Evolutionary conservation across 2,329 filamentous ascomycete species (phyloP), one percentile per base, ranked within the genome.

Genomic region (Blumeria graminis): DNA sequence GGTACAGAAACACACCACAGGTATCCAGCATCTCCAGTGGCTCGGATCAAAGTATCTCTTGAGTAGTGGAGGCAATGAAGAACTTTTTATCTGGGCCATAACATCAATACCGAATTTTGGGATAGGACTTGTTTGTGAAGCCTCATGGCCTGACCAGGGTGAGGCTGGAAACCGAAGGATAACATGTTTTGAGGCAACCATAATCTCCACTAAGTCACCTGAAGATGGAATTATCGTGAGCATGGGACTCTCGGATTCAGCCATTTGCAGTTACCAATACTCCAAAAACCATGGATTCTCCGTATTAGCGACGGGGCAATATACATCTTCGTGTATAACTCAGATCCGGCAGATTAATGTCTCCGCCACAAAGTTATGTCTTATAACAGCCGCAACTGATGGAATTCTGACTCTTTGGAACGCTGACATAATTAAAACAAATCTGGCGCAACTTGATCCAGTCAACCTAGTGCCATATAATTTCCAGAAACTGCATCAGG

Each of bases 1-100:
- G 0, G 68, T 94, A 18, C 82, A 86, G 61, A 78, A 78, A 56
- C 92, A 98, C 65, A 82, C 80, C 1, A 82, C 87, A 0, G 92
- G 90, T 0, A 78, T 96, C 7, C 90, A 95, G 66, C 58, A 66
- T 38, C 60, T 68, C 8, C 76, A 76, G 58, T 96, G 87, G 86
- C 79, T 84, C 1, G 74, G 77, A 51, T 57, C 61, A 14, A 55
- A 61, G 9, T 84, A 82, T 62, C 76, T 98, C 1, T 84, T 96
- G 66, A 94, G 86, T 61, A 89, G 86, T 63, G 87, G 79, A 6
- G 92, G 89, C 0, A 82, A 80, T 59, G 90, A 95, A 66, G 90
- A 98, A 68, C 83, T 96, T 60, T 90, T 82, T 62, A 76, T 89
- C 10, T 98, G 92, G 90, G 75, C 77, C 43, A 71, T 51, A 64